A percentile compares a stretch with the other conserved stretches of the same genome.
phyloP scores from a whole-genome alignment of 176 grass and related monocot species.

The Neostapfia colusana region DNA sequence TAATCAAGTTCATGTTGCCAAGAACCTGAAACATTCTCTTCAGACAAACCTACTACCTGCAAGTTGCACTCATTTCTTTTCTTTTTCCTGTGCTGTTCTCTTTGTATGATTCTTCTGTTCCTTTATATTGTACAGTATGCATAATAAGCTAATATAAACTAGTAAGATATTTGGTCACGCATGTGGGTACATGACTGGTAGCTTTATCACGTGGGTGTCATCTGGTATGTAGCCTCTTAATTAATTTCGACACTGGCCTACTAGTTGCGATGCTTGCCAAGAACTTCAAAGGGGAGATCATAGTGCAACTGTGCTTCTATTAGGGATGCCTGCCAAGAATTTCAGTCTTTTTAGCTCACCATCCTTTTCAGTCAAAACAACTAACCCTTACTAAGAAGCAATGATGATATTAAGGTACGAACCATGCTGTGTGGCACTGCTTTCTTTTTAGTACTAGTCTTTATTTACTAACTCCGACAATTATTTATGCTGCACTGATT shows the following conservation, averaged over 20 bases:
- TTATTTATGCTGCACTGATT: neutral
- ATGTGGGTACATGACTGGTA: neutral
- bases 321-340: neutral
- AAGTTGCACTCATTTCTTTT: neutral
- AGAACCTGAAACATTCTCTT: slow-evolving; percentile 6
- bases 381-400: neutral
- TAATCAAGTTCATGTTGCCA: neutral
- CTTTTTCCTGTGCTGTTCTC: neutral
- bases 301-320: neutral
- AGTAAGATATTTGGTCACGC: neutral
- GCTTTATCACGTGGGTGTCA: slow-evolving; percentile 5
- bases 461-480: neutral
- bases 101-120: neutral
- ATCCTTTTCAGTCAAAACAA: neutral
- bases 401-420: neutral
- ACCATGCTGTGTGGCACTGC: neutral
- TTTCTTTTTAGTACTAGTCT: neutral
- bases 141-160: no score
- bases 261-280: neutral
- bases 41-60: neutral
- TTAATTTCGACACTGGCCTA: neutral
- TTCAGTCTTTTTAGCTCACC: neutral
- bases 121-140: neutral
- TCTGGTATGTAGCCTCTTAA: neutral
- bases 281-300: neutral